phyloP scores from a whole-genome alignment of 1,284 basidiomycete genomes.

The Omphalotus olearius region DNA sequence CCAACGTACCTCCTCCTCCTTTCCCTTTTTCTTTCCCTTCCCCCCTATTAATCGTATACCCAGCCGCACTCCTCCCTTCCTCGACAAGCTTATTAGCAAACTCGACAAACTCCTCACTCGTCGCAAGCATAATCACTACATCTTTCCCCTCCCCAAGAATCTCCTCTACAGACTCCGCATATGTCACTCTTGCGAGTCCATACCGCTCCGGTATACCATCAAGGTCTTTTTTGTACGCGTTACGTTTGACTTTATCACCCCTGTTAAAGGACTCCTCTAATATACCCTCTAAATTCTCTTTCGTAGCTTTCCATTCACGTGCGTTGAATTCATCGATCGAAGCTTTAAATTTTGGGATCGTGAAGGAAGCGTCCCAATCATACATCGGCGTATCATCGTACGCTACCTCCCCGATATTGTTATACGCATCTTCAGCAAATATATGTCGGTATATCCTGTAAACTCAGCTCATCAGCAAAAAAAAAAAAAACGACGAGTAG shows the following conservation, averaged over 20 bases:
- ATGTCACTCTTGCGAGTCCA: slow-evolving; percentile 3
- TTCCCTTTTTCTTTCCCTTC: too few relatives aligned
- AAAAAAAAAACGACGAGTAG: too few relatives aligned
- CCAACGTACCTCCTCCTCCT: background rate
- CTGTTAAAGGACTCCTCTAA: background rate
- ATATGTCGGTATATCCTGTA: slow-evolving; percentile 14
- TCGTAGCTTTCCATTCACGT: slow-evolving; percentile 1
- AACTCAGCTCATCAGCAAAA: background rate
- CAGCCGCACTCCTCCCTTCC: slow-evolving; percentile 6
- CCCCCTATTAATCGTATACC: too few relatives aligned
- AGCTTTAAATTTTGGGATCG: slow-evolving; percentile 9
- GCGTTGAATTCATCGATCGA: slow-evolving; percentile 15
- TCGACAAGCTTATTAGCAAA: slow-evolving; percentile 14
- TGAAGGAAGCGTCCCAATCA: slow-evolving; percentile 16
- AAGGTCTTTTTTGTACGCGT: background rate
- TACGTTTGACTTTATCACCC: background rate
- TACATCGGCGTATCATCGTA: slow-evolving; percentile 19
- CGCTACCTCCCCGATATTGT: slow-evolving; percentile 10
- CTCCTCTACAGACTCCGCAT: slow-evolving; percentile 8
- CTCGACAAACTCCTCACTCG: slow-evolving; percentile 9
- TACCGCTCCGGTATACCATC: too few relatives aligned
- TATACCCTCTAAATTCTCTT: background rate
- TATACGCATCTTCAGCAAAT: slow-evolving; percentile 16
- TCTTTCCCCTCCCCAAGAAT: slow-evolving; percentile 11
- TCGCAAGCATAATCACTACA: slow-evolving; percentile 12